Percentiles rank a stretch among this genome's conserved stretches.
Conservation (phyloP, 345 rosid genomes). For the Ailanthus altissimus region DNA sequence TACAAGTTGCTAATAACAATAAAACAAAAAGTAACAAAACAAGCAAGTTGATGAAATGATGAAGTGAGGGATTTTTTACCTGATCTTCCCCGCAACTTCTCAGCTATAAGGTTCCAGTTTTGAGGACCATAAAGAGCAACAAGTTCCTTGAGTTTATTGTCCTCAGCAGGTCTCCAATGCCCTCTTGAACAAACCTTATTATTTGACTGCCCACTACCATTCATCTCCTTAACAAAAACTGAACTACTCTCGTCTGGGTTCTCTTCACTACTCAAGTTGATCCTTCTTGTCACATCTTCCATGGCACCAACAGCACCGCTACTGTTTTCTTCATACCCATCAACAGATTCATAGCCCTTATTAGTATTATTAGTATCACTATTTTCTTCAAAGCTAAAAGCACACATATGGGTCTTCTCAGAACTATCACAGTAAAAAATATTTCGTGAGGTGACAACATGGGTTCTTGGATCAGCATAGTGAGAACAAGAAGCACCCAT, state of each 20-base stretch:
- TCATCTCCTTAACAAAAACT: not conserved
- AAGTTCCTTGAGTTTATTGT: slow-evolving; percentile 44
- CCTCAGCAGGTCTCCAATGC: slow-evolving; percentile 51
- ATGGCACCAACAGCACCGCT: slow-evolving; percentile 4
- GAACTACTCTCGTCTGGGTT: slow-evolving; percentile 6
- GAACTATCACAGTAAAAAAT: not conserved
- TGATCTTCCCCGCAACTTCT: slow-evolving; percentile 46
- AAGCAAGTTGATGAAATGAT: not conserved
- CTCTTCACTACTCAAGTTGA: slow-evolving; percentile 9
- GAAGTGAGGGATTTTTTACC: slow-evolving; percentile 23
- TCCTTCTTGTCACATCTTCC: slow-evolving; percentile 13
- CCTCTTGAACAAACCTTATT: slow-evolving; percentile 35
- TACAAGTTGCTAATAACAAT: not conserved
- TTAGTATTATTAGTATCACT: not conserved
- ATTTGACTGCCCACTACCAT: slow-evolving; percentile 18
- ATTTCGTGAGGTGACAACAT: slow-evolving; percentile 1
- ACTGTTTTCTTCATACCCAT: slow-evolving; percentile 30
- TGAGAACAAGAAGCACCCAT: slow-evolving; percentile 18
- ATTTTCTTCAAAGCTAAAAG: slow-evolving; percentile 21
- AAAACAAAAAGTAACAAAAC: not conserved
- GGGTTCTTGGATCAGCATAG: slow-evolving; percentile 4
- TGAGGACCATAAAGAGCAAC: slow-evolving; percentile 48
- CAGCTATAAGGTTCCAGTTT: slow-evolving; percentile 50
- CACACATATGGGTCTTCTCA: slow-evolving; percentile 25
- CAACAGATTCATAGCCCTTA: slow-evolving; percentile 10